These are phyloP conservation scores for Aspergillus arachidicola DNA, from an alignment of 2,329 filamentous ascomycete species.

Conservation along the genomic window DNA sequence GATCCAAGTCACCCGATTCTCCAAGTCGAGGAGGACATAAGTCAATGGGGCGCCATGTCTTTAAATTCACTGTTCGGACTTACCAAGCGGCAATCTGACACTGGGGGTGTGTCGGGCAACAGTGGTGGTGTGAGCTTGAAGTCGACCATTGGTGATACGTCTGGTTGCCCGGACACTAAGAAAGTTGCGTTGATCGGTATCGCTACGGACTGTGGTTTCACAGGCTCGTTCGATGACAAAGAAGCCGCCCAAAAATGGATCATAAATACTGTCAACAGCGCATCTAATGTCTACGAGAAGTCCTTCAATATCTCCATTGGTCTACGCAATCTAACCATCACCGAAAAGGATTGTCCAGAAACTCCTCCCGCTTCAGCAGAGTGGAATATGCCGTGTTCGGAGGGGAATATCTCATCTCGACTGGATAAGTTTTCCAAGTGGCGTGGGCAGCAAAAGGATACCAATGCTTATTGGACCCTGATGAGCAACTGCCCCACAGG, in stretches of 20 bases:
- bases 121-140: constrained; percentile 78
- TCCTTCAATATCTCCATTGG: constrained; percentile 95
- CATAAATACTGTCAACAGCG: constrained; percentile 80
- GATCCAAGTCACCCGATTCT: constrained; percentile 70
- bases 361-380: constrained; percentile 66
- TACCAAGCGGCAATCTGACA: constrained; percentile 66
- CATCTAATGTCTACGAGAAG: constrained; percentile 83
- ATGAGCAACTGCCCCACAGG: constrained; percentile 80
- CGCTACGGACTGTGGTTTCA: constrained; percentile 91
- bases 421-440: constrained; percentile 87
- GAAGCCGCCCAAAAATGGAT: constrained; percentile 72
- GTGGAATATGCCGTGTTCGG: constrained; percentile 78
- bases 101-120: constrained; percentile 69
- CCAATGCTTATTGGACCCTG: constrained; percentile 91
- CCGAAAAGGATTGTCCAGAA: constrained; percentile 72
- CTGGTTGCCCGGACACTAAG: constrained; percentile 85
- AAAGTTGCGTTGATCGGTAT: constrained; percentile 91
- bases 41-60: constrained; percentile 62
- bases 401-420: constrained; percentile 67
- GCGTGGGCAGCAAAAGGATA: constrained; percentile 76
- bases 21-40: constrained; percentile 52
- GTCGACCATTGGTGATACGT: constrained; percentile 75
- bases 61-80: constrained; percentile 69
- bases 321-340: constrained; percentile 81
- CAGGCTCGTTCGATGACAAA: constrained; percentile 67